Evolutionary conservation across 179 eudicot genomes (phyloP).

Genomic region (Sideroxylon spinosum): DNA sequence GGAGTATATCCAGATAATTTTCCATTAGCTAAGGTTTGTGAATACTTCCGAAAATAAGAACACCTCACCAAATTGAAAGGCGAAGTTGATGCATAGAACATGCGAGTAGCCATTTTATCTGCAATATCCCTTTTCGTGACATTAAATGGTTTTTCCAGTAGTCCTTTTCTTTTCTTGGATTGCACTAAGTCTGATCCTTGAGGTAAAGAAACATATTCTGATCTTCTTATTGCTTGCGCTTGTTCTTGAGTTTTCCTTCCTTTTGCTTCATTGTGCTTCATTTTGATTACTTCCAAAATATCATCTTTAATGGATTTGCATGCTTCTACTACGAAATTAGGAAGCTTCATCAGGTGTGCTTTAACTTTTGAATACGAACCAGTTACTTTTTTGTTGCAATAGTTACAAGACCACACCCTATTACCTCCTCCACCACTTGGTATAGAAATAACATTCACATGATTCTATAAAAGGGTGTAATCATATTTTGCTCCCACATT

Average conservation of each 20-base stretch:
- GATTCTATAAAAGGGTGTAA: conserved; percentile 15
- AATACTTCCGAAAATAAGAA: neutral
- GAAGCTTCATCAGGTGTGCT: conserved; percentile 7
- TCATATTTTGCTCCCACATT: neutral
- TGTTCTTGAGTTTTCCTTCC: neutral
- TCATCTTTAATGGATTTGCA: neutral
- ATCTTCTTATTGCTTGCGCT: neutral
- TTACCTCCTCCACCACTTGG: conserved; percentile 14
- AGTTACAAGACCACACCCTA: conserved; percentile 12
- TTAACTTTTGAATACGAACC: conserved; percentile 23
- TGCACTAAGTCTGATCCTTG: neutral
- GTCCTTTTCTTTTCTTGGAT: too few relatives aligned
- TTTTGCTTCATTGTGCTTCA: neutral
- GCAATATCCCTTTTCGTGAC: conserved; percentile 15
- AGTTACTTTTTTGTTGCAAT: neutral
- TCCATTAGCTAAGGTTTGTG: neutral
- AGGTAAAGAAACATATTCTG: conserved; percentile 12
- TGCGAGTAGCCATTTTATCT: conserved; percentile 14
- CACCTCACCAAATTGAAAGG: conserved; percentile 18
- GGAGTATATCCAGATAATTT: conserved; percentile 10
- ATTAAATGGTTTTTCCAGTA: neutral
- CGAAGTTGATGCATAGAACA: conserved; percentile 8
- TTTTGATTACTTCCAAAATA: neutral
- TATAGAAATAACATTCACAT: neutral
- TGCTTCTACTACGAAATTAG: neutral